Evolutionary conservation across 2,329 filamentous ascomycete species (phyloP).

Genomic region (Scedosporium dehoogii): DNA sequence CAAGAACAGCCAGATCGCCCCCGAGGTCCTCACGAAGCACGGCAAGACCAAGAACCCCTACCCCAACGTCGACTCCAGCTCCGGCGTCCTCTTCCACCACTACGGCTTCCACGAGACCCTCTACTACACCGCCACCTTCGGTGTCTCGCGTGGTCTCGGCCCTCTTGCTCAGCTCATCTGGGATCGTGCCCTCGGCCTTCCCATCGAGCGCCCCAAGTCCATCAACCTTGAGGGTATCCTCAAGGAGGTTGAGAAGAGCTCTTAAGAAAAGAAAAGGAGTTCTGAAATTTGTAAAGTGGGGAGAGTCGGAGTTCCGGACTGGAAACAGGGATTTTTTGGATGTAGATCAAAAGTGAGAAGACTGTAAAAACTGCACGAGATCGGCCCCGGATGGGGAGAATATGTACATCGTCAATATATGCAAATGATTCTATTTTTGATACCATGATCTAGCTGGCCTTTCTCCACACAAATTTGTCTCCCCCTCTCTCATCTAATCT

Average conservation of each 20-base stretch:
- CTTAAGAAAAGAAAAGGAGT: constrained; percentile 17
- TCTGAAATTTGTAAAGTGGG: not conserved
- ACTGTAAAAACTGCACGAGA: not conserved
- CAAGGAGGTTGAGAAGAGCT: constrained; percentile 45
- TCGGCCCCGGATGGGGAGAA: not conserved
- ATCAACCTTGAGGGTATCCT: constrained; percentile 85
- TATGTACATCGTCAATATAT: not conserved
- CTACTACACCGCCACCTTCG: constrained; percentile 76
- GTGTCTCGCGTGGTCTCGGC: constrained; percentile 63
- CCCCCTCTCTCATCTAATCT: not conserved
- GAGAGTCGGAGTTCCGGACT: not conserved
- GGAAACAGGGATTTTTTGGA: not conserved
- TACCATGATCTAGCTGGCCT: not conserved
- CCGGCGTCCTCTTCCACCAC: constrained; percentile 93
- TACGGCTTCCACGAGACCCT: constrained; percentile 96
- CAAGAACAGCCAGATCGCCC: constrained; percentile 86
- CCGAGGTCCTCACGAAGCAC: constrained; percentile 82
- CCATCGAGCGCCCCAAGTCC: constrained; percentile 96
- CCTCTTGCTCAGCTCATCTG: constrained; percentile 91
- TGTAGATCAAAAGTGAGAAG: not conserved
- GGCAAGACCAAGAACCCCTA: constrained; percentile 98
- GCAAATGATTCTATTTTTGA: constrained; percentile 1
- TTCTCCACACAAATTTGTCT: not conserved
- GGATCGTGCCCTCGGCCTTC: constrained; percentile 86
- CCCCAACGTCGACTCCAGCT: constrained; percentile 91